phyloP scores from a whole-genome alignment of 2,329 filamentous ascomycete genomes.

The Clarireedia sp. region DNA sequence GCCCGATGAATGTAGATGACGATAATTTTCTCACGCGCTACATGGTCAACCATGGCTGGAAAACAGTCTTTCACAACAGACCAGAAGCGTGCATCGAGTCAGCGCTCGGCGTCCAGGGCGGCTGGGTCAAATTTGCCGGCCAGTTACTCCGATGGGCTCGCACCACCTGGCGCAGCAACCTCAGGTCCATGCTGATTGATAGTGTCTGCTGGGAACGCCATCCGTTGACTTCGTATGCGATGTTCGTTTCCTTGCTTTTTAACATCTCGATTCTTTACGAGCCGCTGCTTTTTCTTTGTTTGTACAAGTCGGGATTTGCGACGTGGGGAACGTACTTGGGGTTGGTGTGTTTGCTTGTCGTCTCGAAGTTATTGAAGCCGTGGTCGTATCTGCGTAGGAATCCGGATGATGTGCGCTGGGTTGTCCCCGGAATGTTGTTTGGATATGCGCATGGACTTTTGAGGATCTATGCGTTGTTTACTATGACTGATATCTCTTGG shows the following conservation, averaged over 20 bases:
- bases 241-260: constrained; percentile 44
- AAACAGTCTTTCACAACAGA: constrained; percentile 47
- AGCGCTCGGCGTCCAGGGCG: constrained; percentile 39
- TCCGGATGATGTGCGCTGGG: background rate
- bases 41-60: constrained; percentile 41
- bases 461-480: background rate
- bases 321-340: background rate
- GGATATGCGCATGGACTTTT: background rate
- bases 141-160: constrained; percentile 51
- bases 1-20: constrained; percentile 47
- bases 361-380: background rate
- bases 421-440: background rate
- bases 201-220: constrained; percentile 35
- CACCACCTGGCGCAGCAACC: constrained; percentile 50
- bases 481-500: background rate
- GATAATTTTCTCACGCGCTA: constrained; percentile 55
- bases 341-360: background rate
- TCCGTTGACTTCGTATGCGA: constrained; percentile 47
- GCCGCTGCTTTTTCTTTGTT: constrained; percentile 30
- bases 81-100: constrained; percentile 43
- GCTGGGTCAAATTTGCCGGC: constrained; percentile 36
- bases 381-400: background rate
- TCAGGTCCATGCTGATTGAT: constrained; percentile 37
- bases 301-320: background rate
- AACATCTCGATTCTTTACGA: constrained; percentile 52